phyloP scores from a whole-genome alignment of 768 basidiomycete species.

The Lactarius pseudohatsudake region DNA sequence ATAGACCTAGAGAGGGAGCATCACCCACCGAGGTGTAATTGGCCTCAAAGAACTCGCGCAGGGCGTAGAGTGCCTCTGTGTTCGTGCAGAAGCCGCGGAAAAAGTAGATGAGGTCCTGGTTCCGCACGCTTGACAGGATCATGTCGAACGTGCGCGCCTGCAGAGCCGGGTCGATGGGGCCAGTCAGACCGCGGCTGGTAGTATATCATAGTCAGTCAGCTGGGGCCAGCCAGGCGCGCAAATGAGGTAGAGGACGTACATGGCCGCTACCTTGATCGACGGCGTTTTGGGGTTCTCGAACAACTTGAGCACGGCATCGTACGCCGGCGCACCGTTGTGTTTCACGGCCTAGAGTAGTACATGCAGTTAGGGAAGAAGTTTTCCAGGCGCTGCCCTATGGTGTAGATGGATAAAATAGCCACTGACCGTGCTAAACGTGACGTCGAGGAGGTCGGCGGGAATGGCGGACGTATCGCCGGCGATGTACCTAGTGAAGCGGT shows the following conservation, averaged over 20 bases:
- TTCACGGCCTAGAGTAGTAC: conserved; percentile 55
- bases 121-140: conserved; percentile 52
- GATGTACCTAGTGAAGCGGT: conserved; percentile 69
- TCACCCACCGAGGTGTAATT: conserved; percentile 62
- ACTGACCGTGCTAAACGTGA: conserved; percentile 51
- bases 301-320: conserved; percentile 65
- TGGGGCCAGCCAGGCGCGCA: neutral
- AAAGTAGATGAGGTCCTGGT: conserved; percentile 66
- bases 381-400: neutral
- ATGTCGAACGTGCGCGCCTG: conserved; percentile 62
- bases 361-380: neutral
- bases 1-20: conserved; percentile 5
- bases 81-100: conserved; percentile 60
- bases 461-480: conserved; percentile 74
- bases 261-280: conserved; percentile 65
- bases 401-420: conserved; percentile 25
- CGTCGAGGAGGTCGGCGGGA: conserved; percentile 71
- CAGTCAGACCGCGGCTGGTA: conserved; percentile 63
- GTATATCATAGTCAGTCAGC: conserved; percentile 10
- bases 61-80: conserved; percentile 48
- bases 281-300: conserved; percentile 70
- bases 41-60: conserved; percentile 64
- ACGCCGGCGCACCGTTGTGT: conserved; percentile 74
- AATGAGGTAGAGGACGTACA: conserved; percentile 43
- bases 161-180: conserved; percentile 54